Evolutionary conservation across 1,284 basidiomycete species (phyloP).

Genomic region (Irpex rosettiformis): DNA sequence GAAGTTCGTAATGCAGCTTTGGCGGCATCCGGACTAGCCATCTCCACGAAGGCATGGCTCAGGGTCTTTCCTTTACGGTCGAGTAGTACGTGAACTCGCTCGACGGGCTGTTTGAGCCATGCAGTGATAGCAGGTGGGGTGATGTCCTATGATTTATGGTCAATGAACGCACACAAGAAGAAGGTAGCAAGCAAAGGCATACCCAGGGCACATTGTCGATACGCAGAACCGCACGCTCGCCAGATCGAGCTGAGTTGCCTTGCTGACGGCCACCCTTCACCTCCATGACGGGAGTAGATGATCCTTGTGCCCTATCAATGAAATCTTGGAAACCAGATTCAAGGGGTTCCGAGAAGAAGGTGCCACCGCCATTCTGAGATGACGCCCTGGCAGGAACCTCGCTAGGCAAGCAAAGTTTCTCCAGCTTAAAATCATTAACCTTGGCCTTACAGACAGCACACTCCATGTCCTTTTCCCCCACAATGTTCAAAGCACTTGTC

Average conservation of each 20-base stretch:
- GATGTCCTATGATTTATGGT: slow-evolving; percentile 55
- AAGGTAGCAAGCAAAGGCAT: slow-evolving; percentile 24
- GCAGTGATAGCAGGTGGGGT: slow-evolving; percentile 64
- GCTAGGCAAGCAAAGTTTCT: slow-evolving; percentile 17
- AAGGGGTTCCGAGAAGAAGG: slow-evolving; percentile 18
- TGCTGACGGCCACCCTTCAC: slow-evolving; percentile 3
- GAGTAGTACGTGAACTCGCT: slow-evolving; percentile 70
- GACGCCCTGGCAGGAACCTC: too few relatives aligned
- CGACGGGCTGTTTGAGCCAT: slow-evolving; percentile 67
- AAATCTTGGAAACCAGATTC: slow-evolving; percentile 23
- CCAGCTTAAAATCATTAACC: slow-evolving; percentile 65
- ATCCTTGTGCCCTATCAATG: slow-evolving; percentile 29
- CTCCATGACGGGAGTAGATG: slow-evolving; percentile 28
- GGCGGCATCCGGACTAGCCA: slow-evolving; percentile 53
- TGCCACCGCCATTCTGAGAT: slow-evolving; percentile 1
- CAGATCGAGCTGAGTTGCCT: slow-evolving; percentile 9
- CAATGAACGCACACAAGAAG: neutral
- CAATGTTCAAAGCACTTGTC: slow-evolving; percentile 79
- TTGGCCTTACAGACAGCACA: slow-evolving; percentile 70
- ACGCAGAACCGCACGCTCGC: slow-evolving; percentile 59
- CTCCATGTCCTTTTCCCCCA: slow-evolving; percentile 80
- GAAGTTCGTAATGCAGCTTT: slow-evolving; percentile 63
- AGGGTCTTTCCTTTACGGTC: slow-evolving; percentile 77
- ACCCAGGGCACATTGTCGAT: slow-evolving; percentile 88
- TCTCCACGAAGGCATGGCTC: slow-evolving; percentile 77